Conservation (phyloP, 2,329 filamentous ascomycete species). For the Xenoacremonium recifei region DNA sequence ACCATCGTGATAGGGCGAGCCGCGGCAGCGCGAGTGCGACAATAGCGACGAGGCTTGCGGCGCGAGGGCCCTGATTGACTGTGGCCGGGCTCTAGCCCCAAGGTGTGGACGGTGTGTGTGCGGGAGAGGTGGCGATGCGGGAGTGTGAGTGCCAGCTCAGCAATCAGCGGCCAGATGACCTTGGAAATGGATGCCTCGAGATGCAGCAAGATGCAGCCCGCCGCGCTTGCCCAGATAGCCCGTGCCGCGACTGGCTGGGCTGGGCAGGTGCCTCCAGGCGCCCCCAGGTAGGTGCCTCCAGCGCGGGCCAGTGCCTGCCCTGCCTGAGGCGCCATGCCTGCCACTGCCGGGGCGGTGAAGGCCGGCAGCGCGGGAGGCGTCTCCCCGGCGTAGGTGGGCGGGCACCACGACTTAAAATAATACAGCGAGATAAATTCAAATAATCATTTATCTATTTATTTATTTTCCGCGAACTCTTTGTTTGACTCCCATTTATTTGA, state of each 20-base stretch:
- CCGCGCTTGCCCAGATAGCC: no score
- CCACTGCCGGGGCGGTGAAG: not conserved
- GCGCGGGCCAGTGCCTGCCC: no score
- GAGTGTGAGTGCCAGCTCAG: constrained; percentile 34
- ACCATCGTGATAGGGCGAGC: no score
- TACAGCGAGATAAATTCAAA: constrained; percentile 2
- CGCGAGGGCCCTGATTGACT: no score
- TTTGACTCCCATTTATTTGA: constrained; percentile 8
- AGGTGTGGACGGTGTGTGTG: constrained; percentile 10
- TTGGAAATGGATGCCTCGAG: not conserved
- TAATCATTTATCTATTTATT: constrained; percentile 3
- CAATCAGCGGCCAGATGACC: constrained; percentile 37
- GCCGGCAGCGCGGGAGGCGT: not conserved
- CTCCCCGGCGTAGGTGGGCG: not conserved
- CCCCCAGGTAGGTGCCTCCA: no score
- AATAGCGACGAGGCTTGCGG: not conserved
- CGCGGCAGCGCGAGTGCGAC: not conserved
- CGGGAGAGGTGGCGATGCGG: constrained; percentile 9
- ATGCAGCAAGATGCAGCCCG: no score
- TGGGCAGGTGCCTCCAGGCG: no score
- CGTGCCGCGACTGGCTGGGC: no score
- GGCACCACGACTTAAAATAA: not conserved
- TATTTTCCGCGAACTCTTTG: no score
- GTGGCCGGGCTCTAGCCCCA: no score
- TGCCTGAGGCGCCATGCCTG: no score